These are phyloP conservation scores for Aureoboletus auriporus DNA, from an alignment of 768 basidiomycete genomes.

Conservation along the genomic window DNA sequence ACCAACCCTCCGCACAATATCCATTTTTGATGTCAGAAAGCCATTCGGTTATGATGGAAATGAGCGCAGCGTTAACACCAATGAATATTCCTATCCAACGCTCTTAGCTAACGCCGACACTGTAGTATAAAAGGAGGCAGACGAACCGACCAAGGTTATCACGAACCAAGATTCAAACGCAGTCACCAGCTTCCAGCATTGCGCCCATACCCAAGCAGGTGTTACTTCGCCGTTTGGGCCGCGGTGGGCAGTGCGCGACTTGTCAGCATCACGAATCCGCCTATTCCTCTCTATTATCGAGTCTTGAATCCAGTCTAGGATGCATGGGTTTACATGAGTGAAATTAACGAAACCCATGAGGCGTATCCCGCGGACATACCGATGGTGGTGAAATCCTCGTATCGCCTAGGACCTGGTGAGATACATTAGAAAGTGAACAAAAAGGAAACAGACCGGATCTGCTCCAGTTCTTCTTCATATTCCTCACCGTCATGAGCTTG, in stretches of 20 bases:
- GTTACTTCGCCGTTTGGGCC: constrained; percentile 50
- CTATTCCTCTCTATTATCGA: constrained; percentile 84
- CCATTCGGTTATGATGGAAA: constrained; percentile 96
- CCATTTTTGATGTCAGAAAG: constrained; percentile 97
- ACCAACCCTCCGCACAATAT: constrained; percentile 96
- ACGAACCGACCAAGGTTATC: constrained; percentile 83
- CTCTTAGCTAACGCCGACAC: constrained; percentile 1
- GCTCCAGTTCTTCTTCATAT: constrained; percentile 64
- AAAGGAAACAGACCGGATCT: constrained; percentile 47
- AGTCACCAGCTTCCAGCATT: constrained; percentile 54
- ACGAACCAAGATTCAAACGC: constrained; percentile 92
- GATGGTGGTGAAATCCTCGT: constrained; percentile 94
- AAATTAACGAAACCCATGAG: constrained; percentile 10
- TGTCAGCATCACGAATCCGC: constrained; percentile 55
- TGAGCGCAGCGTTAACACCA: constrained; percentile 90
- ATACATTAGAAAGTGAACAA: not conserved
- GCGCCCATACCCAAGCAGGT: constrained; percentile 56
- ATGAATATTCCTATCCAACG: constrained; percentile 70
- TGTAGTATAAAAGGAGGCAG: not conserved
- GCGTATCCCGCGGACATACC: constrained; percentile 45
- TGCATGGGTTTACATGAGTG: constrained; percentile 6
- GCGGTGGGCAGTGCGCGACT: constrained; percentile 40
- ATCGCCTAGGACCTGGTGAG: constrained; percentile 54
- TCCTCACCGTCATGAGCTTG: constrained; percentile 32
- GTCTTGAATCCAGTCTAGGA: constrained; percentile 94